Evolutionary conservation across 169 alveolate genomes (phyloP).

Genomic region (Plasmodium blacklocki): DNA sequence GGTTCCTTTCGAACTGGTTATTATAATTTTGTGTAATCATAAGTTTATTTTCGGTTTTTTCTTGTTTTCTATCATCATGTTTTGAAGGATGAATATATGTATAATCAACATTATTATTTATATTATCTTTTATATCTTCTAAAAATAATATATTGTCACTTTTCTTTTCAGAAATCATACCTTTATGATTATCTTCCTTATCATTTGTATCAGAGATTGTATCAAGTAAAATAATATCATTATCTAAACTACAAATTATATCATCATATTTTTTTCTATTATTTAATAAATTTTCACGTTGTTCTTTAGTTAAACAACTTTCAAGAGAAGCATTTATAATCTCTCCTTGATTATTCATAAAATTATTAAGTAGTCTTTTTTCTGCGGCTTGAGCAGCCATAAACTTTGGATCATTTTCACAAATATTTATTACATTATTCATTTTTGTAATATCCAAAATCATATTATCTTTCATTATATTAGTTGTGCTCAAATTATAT

Average conservation of each 20-base stretch:
- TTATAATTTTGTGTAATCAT: too few relatives aligned
- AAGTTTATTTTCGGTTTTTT: too few relatives aligned
- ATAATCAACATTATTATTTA: not conserved
- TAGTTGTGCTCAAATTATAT: not conserved
- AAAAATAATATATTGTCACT: too few relatives aligned
- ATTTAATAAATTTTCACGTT: conserved; percentile 44
- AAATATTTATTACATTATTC: conserved; percentile 5
- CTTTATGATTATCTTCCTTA: not conserved
- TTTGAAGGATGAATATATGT: too few relatives aligned
- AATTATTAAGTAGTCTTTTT: conserved; percentile 62
- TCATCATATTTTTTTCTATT: conserved; percentile 70
- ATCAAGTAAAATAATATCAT: conserved; percentile 39
- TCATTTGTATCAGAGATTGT: not conserved
- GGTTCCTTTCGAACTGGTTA: too few relatives aligned
- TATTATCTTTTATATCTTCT: not conserved
- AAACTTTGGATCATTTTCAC: conserved; percentile 16
- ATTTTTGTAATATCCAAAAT: not conserved
- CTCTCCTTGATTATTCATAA: conserved; percentile 57
- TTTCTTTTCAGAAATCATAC: not conserved
- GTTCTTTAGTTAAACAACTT: conserved; percentile 59
- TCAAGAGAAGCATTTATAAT: conserved; percentile 56
- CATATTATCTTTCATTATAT: too few relatives aligned
- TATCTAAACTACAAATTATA: conserved; percentile 21
- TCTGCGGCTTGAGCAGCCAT: conserved; percentile 77
- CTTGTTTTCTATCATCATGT: too few relatives aligned